A percentile compares a stretch with the other conserved stretches of the same genome.
These are phyloP conservation scores for Plasmodium malariae DNA, from an alignment of 169 alveolate genomes.

Conservation along the genomic window DNA sequence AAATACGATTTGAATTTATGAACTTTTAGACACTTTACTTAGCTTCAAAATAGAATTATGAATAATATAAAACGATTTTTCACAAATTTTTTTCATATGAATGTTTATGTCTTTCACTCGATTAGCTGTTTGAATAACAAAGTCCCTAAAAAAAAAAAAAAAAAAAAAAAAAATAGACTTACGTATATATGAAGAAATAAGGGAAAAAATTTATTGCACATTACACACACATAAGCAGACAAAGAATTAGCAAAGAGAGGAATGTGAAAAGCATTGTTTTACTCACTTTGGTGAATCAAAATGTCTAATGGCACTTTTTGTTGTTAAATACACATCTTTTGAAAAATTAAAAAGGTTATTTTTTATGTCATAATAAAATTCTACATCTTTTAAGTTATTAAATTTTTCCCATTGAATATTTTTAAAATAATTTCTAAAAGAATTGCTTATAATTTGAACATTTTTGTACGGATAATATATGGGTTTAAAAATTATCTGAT, in stretches of 20 bases:
- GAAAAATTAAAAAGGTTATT: constrained; percentile 52
- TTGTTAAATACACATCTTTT: constrained; percentile 61
- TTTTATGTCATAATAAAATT: constrained; percentile 62
- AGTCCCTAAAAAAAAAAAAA: constrained; percentile 52
- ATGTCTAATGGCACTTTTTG: constrained; percentile 61
- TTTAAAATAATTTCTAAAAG: constrained; percentile 33
- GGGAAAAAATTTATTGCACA: no score
- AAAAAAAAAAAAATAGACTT: neutral
- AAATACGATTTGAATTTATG: neutral
- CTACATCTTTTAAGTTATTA: constrained; percentile 39
- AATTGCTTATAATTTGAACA: constrained; percentile 30
- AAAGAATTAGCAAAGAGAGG: neutral
- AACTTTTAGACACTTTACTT: constrained; percentile 53
- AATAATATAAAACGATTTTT: constrained; percentile 38
- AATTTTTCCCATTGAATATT: constrained; percentile 61
- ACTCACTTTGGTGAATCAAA: constrained; percentile 75
- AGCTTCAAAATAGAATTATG: constrained; percentile 56
- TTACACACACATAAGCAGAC: neutral
- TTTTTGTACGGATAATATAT: constrained; percentile 64
- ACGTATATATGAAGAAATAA: neutral
- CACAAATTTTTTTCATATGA: constrained; percentile 73
- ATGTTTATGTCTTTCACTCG: constrained; percentile 68
- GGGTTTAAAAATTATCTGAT: constrained; percentile 68
- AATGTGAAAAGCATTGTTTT: neutral
- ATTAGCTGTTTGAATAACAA: constrained; percentile 57